Percentiles rank a stretch among this genome's conserved stretches.
Evolutionary conservation across 208 protist genomes (phyloP).

Genomic region (Perkinsela sp.): DNA sequence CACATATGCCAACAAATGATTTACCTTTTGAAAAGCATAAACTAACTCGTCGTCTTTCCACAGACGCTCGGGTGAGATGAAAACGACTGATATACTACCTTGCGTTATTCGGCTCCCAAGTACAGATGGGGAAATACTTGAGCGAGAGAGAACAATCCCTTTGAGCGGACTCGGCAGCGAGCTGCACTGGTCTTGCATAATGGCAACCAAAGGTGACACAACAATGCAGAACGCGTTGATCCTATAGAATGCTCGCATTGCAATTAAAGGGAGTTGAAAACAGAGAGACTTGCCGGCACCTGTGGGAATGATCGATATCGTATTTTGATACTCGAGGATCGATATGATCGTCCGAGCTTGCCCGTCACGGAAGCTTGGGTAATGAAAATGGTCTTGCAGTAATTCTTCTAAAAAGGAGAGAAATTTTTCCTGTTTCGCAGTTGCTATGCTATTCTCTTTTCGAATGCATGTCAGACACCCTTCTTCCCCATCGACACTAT

Average conservation of each 20-base stretch:
- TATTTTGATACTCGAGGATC: neutral
- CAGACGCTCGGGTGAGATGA: neutral
- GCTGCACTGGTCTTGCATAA: constrained; percentile 36
- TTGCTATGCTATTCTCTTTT: too few relatives aligned
- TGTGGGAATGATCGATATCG: constrained; percentile 12
- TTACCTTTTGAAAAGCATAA: neutral
- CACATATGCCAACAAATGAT: constrained; percentile 4
- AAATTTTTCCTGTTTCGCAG: too few relatives aligned
- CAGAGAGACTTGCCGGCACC: constrained; percentile 21
- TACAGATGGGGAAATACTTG: neutral
- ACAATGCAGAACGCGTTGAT: constrained; percentile 12
- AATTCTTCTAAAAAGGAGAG: neutral
- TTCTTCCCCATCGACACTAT: too few relatives aligned
- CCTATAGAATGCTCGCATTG: neutral
- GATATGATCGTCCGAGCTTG: neutral
- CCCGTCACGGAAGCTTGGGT: neutral
- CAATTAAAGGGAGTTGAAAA: constrained; percentile 15
- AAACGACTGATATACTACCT: neutral
- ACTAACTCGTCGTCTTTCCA: neutral
- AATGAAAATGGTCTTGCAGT: neutral
- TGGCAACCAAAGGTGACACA: constrained; percentile 29
- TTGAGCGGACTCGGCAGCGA: constrained; percentile 3
- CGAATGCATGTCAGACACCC: too few relatives aligned
- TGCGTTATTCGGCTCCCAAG: neutral
- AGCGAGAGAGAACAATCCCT: neutral